phyloP scores from a whole-genome alignment of 345 rosid species.

The Eucalyptus fibrosa region DNA sequence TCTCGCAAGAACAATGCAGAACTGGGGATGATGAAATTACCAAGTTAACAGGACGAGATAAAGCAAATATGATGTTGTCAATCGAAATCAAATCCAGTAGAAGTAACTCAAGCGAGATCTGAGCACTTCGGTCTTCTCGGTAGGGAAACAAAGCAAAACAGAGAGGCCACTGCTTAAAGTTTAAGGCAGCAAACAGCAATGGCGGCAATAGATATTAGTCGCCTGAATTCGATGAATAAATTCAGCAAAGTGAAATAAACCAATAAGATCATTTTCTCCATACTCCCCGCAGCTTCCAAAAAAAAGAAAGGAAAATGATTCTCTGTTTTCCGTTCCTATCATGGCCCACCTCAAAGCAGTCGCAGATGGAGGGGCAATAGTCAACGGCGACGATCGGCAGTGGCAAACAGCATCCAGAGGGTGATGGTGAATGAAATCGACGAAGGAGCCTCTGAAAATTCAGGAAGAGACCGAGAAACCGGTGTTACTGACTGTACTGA shows the following conservation, averaged over 20 bases:
- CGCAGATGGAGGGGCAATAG: accelerated
- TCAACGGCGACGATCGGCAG: neutral
- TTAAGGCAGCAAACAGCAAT: neutral
- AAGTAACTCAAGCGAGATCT: neutral
- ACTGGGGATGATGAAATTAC: too few species aligned
- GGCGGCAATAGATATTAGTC: neutral
- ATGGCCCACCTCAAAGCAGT: neutral
- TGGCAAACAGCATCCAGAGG: neutral
- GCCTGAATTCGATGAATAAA: too few species aligned
- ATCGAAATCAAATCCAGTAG: neutral
- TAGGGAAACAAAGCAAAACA: neutral
- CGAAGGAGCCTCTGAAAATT: neutral
- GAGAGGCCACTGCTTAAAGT: neutral
- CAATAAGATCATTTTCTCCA: too few species aligned
- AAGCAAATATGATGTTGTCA: neutral
- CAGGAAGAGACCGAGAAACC: neutral
- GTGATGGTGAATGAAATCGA: neutral
- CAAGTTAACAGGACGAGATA: neutral
- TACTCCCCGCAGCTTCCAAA: too few species aligned
- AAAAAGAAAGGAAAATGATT: too few species aligned
- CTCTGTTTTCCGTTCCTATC: too few species aligned
- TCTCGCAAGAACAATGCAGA: neutral
- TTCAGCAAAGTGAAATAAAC: too few species aligned
- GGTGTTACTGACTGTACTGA: too few species aligned
- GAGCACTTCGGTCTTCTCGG: neutral